Evolutionary conservation across 2,329 filamentous ascomycete genomes (phyloP).

Genomic region (Trichocomaceae sp.): DNA sequence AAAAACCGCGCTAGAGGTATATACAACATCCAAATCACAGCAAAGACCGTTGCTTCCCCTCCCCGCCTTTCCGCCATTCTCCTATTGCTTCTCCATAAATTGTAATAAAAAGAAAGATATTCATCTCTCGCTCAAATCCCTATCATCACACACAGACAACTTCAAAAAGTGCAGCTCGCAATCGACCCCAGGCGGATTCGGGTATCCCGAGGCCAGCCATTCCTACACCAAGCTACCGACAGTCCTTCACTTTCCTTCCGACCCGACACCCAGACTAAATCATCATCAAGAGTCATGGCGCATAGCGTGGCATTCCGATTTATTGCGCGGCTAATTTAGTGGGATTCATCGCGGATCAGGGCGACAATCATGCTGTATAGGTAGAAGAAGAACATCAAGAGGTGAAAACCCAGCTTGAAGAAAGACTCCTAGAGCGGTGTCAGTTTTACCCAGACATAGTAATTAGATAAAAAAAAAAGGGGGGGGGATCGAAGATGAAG

Average conservation of each 20-base stretch:
- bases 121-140: not conserved
- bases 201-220: not conserved
- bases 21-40: constrained; percentile 14
- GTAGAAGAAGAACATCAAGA: constrained; percentile 99
- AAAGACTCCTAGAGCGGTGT: constrained; percentile 72
- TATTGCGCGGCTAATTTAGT: constrained; percentile 47
- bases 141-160: not conserved
- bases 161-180: not conserved
- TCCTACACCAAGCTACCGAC: not conserved
- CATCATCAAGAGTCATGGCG: constrained; percentile 9
- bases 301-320: not conserved
- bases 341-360: constrained; percentile 87
- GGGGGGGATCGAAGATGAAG: not conserved
- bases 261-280: not conserved
- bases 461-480: no score
- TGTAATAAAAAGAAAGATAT: not conserved
- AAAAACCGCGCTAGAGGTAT: constrained; percentile 12
- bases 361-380: constrained; percentile 98
- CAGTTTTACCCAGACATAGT: constrained; percentile 10
- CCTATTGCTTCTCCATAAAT: not conserved
- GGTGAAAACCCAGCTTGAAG: constrained; percentile 96
- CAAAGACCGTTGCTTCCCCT: constrained; percentile 1
- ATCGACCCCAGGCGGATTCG: not conserved
- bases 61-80: not conserved
- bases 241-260: not conserved